phyloP scores from a whole-genome alignment of 2,329 filamentous ascomycete genomes.

The Lachnum nothofagi region DNA sequence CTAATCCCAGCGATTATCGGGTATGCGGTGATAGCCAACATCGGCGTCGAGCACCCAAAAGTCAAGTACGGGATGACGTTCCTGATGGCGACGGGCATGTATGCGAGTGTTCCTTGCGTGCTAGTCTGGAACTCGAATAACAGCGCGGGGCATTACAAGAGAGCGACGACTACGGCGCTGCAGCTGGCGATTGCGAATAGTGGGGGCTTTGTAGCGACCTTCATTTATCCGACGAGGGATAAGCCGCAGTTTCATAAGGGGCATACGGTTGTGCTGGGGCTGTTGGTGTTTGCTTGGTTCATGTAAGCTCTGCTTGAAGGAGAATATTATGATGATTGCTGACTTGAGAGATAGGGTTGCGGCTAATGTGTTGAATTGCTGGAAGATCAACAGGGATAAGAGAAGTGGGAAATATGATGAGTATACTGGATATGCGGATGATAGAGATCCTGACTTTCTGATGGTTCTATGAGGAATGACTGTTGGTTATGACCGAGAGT shows the following conservation, averaged over 20 bases:
- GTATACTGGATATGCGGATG: slow-evolving; percentile 54
- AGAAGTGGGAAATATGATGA: slow-evolving; percentile 52
- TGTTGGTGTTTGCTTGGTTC: slow-evolving; percentile 59
- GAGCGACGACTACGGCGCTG: slow-evolving; percentile 60
- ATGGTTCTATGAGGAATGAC: slow-evolving; percentile 50
- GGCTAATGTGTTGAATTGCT: slow-evolving; percentile 56
- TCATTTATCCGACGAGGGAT: slow-evolving; percentile 54
- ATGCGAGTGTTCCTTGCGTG: slow-evolving; percentile 41
- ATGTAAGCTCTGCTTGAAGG: too few relatives aligned
- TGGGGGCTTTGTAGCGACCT: slow-evolving; percentile 62
- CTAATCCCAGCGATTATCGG: slow-evolving; percentile 60
- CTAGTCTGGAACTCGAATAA: slow-evolving; percentile 56
- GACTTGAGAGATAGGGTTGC: slow-evolving; percentile 43
- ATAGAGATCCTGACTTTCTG: slow-evolving; percentile 57
- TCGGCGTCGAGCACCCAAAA: slow-evolving; percentile 41
- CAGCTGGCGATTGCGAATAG: slow-evolving; percentile 63
- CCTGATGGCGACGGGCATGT: slow-evolving; percentile 42
- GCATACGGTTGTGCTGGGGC: slow-evolving; percentile 55
- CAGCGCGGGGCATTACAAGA: slow-evolving; percentile 61
- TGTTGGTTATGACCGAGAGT: too few relatives aligned
- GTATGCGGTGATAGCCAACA: slow-evolving; percentile 58
- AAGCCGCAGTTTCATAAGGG: slow-evolving; percentile 55
- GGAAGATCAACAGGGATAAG: slow-evolving; percentile 61
- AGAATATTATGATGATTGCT: slow-evolving; percentile 1
- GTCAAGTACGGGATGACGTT: slow-evolving; percentile 43